Conservation (phyloP, 2,329 filamentous ascomycete genomes). For the Reticulascus tulasneorum region DNA sequence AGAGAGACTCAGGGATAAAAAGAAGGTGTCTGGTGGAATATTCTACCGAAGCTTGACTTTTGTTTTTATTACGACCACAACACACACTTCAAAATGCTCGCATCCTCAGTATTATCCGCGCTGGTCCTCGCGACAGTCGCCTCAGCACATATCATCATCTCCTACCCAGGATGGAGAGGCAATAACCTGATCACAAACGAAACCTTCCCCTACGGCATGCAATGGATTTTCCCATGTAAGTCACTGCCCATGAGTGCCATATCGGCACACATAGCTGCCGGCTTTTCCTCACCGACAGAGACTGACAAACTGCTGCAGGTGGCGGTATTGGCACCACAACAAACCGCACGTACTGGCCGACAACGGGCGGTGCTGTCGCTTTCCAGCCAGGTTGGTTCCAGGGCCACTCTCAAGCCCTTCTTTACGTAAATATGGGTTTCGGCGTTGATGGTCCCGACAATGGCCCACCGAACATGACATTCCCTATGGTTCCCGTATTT, state of each 20-base stretch:
- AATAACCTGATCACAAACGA: constrained; percentile 79
- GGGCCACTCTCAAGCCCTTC: constrained; percentile 74
- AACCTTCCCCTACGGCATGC: constrained; percentile 82
- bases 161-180: constrained; percentile 82
- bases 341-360: constrained; percentile 91
- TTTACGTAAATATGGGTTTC: constrained; percentile 90
- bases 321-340: constrained; percentile 73
- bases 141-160: constrained; percentile 75
- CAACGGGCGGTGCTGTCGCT: constrained; percentile 78
- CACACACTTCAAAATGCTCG: constrained; percentile 36
- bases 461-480: constrained; percentile 82
- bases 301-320: constrained; percentile 47
- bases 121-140: constrained; percentile 45
- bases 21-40: background rate
- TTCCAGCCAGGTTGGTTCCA: constrained; percentile 96
- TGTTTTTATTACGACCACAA: background rate
- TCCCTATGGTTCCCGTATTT: constrained; percentile 75
- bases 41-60: background rate
- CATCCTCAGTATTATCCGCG: constrained; percentile 39
- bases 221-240: constrained; percentile 94
- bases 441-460: constrained; percentile 61
- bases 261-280: too few species aligned
- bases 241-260: too few species aligned
- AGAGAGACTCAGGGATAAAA: background rate
- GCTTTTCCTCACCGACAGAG: background rate